Evolutionary conservation across 768 basidiomycete genomes (phyloP), one percentile per base, ranked within the genome.

Genomic region (Termitomyces sp.): DNA sequence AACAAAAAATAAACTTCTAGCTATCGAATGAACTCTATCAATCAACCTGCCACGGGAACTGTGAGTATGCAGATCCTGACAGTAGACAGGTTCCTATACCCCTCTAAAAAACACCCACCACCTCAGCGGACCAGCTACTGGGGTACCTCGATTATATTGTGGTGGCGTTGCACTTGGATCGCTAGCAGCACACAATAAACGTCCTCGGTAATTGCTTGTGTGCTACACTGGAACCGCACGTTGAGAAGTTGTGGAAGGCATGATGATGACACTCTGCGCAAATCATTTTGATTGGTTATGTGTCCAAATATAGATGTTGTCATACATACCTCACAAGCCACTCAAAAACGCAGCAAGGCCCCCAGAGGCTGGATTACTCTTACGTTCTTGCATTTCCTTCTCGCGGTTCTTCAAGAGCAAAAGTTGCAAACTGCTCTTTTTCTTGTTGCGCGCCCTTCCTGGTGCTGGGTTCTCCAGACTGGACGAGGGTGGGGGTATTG

Each of bases 371-470:
- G 60, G 62, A 47, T 63, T 70, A 50, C 59, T 66, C 58, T 55
- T 60, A 62, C 63, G 67, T 68, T 75, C 74, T 61, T 71, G 73
- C 50, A 73, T 71, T 64, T 80, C 74, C 62, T 78, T 74, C 60
- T 84, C 74, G 47, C 78, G 80, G 59, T 85, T 87, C 41, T 80
- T 79, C 28, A 78, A 77, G 35, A 91, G 73, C 74, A 91, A 78
- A 43, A 82, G 78, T 66, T 83, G 86, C 42, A 91, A 65, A 10
- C 77, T 77, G 0, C 77, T 68, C 62, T 78, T 81, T 67, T 82
- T 83, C 69, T 86, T 87, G 11, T 73, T 66, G 10, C 76, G 75
- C 8, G 71, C 54, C 53, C 73, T 78, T 5, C 64, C 31, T 31
- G 61, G 62, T 43, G 56, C 21, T 19, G 51, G 12, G 7, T 63